These are phyloP conservation scores for Aspergillus baeticus DNA, from an alignment of 495 filamentous ascomycete species.

Conservation along the genomic window DNA sequence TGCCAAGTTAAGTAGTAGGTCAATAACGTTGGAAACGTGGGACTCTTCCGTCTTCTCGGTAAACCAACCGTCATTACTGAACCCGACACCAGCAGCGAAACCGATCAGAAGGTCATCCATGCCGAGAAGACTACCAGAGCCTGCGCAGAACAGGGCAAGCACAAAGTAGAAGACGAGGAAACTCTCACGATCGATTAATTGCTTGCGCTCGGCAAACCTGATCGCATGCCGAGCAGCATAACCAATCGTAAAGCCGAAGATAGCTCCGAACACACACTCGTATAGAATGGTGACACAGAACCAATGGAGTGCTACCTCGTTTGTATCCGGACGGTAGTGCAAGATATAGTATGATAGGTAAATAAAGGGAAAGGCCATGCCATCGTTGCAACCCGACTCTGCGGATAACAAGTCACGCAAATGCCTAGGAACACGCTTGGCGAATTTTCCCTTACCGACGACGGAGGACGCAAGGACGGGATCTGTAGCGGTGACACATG, in stretches of 20 bases:
- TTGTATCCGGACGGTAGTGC: constrained; percentile 65
- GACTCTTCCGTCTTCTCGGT: constrained; percentile 97
- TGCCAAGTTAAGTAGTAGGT: constrained; percentile 92
- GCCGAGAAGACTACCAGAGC: constrained; percentile 87
- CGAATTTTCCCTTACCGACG: constrained; percentile 98
- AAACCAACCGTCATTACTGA: constrained; percentile 99
- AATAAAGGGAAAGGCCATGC: constrained; percentile 99
- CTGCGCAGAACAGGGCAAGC: constrained; percentile 92
- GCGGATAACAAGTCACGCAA: constrained; percentile 92
- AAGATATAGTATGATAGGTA: constrained; percentile 90
- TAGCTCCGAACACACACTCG: constrained; percentile 89
- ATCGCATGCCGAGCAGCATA: constrained; percentile 89
- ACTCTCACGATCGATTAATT: constrained; percentile 91
- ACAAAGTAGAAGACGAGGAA: constrained; percentile 99
- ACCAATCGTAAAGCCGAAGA: constrained; percentile 86
- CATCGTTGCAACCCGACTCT: constrained; percentile 98
- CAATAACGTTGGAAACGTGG: constrained; percentile 98
- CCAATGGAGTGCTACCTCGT: constrained; percentile 79
- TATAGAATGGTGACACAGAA: constrained; percentile 89
- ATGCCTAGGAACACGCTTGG: constrained; percentile 95
- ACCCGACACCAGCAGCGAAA: constrained; percentile 92
- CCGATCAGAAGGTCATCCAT: constrained; percentile 97
- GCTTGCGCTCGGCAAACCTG: constrained; percentile 79
- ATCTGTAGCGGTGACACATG: constrained; percentile 97
- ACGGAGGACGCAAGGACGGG: constrained; percentile 97